Base-by-base conservation (phyloP, 1,284 basidiomycete genomes). In the Trichosporon faecale region DNA sequence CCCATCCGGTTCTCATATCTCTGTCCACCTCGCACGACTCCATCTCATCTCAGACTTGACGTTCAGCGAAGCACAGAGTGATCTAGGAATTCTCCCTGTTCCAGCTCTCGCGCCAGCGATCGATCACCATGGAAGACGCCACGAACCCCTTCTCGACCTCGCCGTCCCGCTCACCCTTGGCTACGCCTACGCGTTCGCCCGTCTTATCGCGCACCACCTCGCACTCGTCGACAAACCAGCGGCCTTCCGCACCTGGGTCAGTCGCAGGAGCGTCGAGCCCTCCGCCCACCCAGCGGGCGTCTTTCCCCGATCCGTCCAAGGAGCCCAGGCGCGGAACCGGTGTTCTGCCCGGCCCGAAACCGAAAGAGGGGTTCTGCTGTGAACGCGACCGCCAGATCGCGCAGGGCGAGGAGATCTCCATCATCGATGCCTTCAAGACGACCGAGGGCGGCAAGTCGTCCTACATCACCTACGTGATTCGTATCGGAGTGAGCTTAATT, bases 381-480 rank as follows among this genome's bases (percentile, higher is more conserved):
- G 81, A 79, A 31, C 71, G 77, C 67, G 83, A 83, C 70, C 78
- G 77, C 31, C 79, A 82, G 69, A 80, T 83, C 65, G 67, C 73
- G 11, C 72, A 76, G 18, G 83, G 82, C 0, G 80, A 79, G 37
- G 80, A 83, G 70, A 79, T 84, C 57, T 73, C 75, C 70, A 96
- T 98, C 77, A 87, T 90, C 61, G 96, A 99, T 81, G 96, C 96
- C 3, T 90, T 93, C 85, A 99, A 99, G 89, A 98, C 95, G 16
- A 89, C 90, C 12, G 88, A 94, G 70, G 93, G 93, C 77, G 88
- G 93, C 23, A 89, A 88, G 68, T 91, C 93, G 12, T 90, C 91
- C 9, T 99, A 97, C 80, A 99, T 99, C 81, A 90, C 92, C 74
- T 99, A 99, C 86, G 89, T 96, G 71, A 95, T 98, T 77, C 89